Conservation (phyloP, 2,329 filamentous ascomycete genomes). For the Tolypocladium paradoxum region DNA sequence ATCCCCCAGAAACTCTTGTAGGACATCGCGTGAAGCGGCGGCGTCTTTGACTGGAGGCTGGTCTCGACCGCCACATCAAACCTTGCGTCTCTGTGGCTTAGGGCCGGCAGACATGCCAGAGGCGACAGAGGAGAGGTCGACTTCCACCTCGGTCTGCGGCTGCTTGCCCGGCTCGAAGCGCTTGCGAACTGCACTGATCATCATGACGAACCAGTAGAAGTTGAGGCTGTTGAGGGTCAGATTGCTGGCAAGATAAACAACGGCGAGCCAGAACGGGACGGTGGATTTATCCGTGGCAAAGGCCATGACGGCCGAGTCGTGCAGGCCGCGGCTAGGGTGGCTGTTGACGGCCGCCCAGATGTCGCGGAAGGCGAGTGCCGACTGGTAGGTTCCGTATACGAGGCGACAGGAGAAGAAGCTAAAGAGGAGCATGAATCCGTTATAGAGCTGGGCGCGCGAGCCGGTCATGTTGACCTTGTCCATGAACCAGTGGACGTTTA, state of each 20-base stretch:
- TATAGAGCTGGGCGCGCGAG: slow-evolving; percentile 61
- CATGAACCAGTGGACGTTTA: slow-evolving; percentile 88
- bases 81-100: slow-evolving; percentile 19
- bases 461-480: slow-evolving; percentile 79
- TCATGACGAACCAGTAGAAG: slow-evolving; percentile 79
- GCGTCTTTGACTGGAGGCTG: not conserved
- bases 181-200: slow-evolving; percentile 70
- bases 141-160: slow-evolving; percentile 15
- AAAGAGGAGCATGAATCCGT: slow-evolving; percentile 59
- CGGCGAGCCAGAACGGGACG: slow-evolving; percentile 60
- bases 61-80: slow-evolving; percentile 4
- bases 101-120: slow-evolving; percentile 13
- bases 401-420: slow-evolving; percentile 71
- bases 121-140: slow-evolving; percentile 18
- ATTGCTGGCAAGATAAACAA: slow-evolving; percentile 59
- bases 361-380: slow-evolving; percentile 58
- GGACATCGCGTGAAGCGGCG: not conserved
- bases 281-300: slow-evolving; percentile 37
- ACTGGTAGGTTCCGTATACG: slow-evolving; percentile 67
- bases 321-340: slow-evolving; percentile 23
- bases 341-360: slow-evolving; percentile 43
- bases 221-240: slow-evolving; percentile 65
- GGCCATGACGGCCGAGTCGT: slow-evolving; percentile 16
- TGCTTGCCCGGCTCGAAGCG: slow-evolving; percentile 49
- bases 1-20: not conserved